These are phyloP conservation scores for Arachnomyces sp. DNA, from an alignment of 2,329 filamentous ascomycete species.

Conservation along the genomic window DNA sequence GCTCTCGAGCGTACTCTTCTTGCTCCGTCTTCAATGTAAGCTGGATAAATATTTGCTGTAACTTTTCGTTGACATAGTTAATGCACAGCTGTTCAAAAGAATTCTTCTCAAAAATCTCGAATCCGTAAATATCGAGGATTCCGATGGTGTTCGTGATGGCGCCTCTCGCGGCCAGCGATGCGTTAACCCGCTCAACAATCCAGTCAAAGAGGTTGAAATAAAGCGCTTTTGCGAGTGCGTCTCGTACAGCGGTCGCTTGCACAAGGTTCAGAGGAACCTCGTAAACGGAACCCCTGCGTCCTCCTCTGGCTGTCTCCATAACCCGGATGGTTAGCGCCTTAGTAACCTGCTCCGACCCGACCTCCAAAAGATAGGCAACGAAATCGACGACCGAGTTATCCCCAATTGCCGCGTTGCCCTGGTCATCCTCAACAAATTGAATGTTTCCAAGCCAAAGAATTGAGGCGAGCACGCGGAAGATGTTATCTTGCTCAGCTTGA, in stretches of 20 bases:
- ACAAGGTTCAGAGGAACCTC: constrained; percentile 76
- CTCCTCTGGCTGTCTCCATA: constrained; percentile 62
- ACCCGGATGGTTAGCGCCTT: constrained; percentile 85
- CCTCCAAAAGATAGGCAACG: constrained; percentile 86
- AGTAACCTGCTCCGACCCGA: constrained; percentile 70
- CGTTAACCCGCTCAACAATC: constrained; percentile 90
- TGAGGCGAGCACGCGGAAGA: constrained; percentile 89
- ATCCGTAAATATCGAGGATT: constrained; percentile 97
- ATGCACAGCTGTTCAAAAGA: constrained; percentile 98
- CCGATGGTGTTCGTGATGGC: constrained; percentile 77
- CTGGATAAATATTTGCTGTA: constrained; percentile 99
- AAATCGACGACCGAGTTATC: constrained; percentile 93
- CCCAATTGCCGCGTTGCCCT: constrained; percentile 75
- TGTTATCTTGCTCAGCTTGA: constrained; percentile 85
- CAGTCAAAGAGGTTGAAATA: constrained; percentile 98
- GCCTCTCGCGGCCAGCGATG: constrained; percentile 72
- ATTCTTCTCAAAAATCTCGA: constrained; percentile 99
- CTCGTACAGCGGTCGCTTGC: constrained; percentile 78
- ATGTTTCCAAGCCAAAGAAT: constrained; percentile 95
- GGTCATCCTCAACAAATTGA: constrained; percentile 80
- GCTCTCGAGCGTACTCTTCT: constrained; percentile 90
- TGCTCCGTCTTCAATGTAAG: constrained; percentile 93
- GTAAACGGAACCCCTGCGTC: constrained; percentile 59
- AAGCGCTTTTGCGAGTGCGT: constrained; percentile 89
- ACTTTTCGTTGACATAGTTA: constrained; percentile 99